These are phyloP conservation scores for Entomortierella lignicola DNA, from an alignment of 192 early-diverging fungal genomes.

Conservation along the genomic window DNA sequence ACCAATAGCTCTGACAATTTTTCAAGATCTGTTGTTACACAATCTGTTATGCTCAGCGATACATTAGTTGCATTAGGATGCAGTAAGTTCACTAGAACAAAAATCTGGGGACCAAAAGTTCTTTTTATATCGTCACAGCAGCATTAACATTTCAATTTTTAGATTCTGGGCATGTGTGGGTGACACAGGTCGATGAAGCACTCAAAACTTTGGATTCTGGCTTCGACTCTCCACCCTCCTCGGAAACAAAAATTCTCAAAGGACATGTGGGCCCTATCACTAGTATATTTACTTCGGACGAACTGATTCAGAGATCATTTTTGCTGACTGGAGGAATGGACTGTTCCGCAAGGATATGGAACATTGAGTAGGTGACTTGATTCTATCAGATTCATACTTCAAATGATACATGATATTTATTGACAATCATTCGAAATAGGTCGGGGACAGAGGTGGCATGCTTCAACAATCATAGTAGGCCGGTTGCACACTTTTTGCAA, in stretches of 20 bases:
- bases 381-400: not conserved
- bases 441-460: slow-evolving; percentile 66
- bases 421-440: slow-evolving; percentile 20
- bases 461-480: slow-evolving; percentile 67
- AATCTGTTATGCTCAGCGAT: slow-evolving; percentile 62
- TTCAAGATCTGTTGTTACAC: slow-evolving; percentile 41
- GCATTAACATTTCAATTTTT: not conserved
- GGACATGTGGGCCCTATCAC: slow-evolving; percentile 74
- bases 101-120: no score
- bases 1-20: not conserved
- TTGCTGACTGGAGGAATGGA: slow-evolving; percentile 75
- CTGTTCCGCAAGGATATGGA: slow-evolving; percentile 80
- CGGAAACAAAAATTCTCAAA: slow-evolving; percentile 27
- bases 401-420: not conserved
- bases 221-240: not conserved
- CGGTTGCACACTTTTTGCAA: slow-evolving; percentile 63
- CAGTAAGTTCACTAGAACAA: no score
- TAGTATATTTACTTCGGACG: slow-evolving; percentile 65
- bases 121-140: no score
- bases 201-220: slow-evolving; percentile 9
- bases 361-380: slow-evolving; percentile 67
- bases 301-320: slow-evolving; percentile 56
- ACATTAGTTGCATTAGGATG: slow-evolving; percentile 73
- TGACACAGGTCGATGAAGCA: slow-evolving; percentile 51
- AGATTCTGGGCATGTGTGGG: slow-evolving; percentile 73